Base-by-base conservation (phyloP, 345 rosid genomes). In the Combretum micranthum region DNA sequence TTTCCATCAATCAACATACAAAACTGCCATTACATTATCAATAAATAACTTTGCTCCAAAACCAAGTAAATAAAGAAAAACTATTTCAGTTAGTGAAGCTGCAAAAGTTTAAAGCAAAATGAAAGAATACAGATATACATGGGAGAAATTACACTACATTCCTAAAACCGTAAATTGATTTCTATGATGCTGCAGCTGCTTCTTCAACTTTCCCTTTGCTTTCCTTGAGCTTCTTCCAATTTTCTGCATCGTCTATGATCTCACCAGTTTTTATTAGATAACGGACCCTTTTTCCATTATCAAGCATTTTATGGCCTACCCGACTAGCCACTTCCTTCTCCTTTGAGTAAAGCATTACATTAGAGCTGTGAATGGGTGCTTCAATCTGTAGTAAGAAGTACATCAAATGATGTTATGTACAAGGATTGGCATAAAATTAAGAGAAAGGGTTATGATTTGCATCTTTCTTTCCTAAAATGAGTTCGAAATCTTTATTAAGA, bases 321-420 rank as follows among this genome's bases (percentile, higher is more conserved):
- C 96, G 79, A 65, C 98, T 92, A 14, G 79, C 77, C 4, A 83
- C 81, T 0, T 88, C 72, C 69, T 86, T 58, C 44, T 92, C 98
- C 69, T 86, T 86, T 0, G 96, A 92, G 69, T 88, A 86, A 4
- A 88, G 70, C 98, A 92, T 88, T 78, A 88, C 95, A 19, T 86
- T 88, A 15, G 98, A 92, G 76, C 96, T 92, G 74, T 92, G 98
- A 63, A 92, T 77, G 4, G 94, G 89, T 23, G 95, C 95, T 80
- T 88, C 98, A 10, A 88, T 80, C 98, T 92, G 87, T 25, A 82
- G 77, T 52, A 20, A 13, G 47, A 63, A 53, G 9, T 32, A 66
- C 19, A 63, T 44, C 57, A 55, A 56, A 53, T 47, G 47, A 39
- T 20, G 10, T 13, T 43, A 15, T 19, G 42, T 13, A 14, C 17